Percentiles rank a stretch among this genome's conserved stretches.
These are phyloP conservation scores for Cinnamomum chago DNA, from an alignment of 164 flowering plant genomes.

Conservation along the genomic window DNA sequence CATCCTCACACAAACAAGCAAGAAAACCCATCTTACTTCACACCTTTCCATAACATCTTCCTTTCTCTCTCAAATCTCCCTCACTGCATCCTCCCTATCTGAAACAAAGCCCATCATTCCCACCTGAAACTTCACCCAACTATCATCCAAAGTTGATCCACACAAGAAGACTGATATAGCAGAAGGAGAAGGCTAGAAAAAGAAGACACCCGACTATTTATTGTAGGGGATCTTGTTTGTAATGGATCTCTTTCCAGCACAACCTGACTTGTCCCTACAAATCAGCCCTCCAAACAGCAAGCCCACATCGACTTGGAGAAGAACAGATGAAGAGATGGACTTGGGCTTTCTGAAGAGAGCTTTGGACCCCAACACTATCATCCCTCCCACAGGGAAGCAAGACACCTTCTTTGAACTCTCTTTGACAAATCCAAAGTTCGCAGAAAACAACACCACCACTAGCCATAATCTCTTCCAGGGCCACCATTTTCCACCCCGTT, in stretches of 20 bases:
- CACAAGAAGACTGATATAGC: neutral
- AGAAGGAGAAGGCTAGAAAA: neutral
- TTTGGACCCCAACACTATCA: conserved; percentile 38
- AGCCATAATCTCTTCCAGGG: conserved; percentile 16
- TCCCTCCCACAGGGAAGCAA: conserved; percentile 25
- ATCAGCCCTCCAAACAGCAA: conserved; percentile 83
- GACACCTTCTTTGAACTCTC: conserved; percentile 46
- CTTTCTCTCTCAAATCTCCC: conserved; percentile 4
- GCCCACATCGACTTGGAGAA: conserved; percentile 44
- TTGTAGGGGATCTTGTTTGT: neutral
- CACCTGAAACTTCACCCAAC: conserved; percentile 6
- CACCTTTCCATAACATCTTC: conserved; percentile 5
- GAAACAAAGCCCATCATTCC: conserved; percentile 7
- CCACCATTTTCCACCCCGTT: conserved; percentile 11
- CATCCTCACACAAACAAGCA: conserved; percentile 67
- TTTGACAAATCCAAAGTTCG: conserved; percentile 45
- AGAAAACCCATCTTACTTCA: conserved; percentile 27
- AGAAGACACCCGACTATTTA: neutral
- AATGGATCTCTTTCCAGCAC: conserved; percentile 95
- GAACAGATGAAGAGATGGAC: conserved; percentile 47
- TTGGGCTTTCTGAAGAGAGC: conserved; percentile 77
- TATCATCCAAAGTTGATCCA: neutral
- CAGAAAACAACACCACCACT: conserved; percentile 16
- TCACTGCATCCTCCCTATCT: conserved; percentile 4
- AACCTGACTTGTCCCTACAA: conserved; percentile 90